phyloP scores from a whole-genome alignment of 495 filamentous ascomycete genomes.

The Terfezia boudieri region DNA sequence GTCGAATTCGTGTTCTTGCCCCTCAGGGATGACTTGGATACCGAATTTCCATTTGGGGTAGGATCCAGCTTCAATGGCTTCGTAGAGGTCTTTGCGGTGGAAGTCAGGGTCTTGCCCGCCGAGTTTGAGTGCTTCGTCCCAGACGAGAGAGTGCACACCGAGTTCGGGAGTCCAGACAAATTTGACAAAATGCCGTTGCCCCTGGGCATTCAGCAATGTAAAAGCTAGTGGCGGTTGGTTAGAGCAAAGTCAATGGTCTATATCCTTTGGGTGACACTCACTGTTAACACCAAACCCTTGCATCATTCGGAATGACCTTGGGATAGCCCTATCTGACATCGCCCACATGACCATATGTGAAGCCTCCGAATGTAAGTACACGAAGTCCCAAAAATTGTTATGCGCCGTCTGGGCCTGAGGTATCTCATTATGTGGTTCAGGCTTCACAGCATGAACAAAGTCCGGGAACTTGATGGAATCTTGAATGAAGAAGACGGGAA shows the following conservation, averaged over 20 bases:
- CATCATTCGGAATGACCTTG: conserved; percentile 70
- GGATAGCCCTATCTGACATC: conserved; percentile 59
- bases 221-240: conserved; percentile 25
- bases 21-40: conserved; percentile 52
- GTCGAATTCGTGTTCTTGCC: conserved; percentile 55
- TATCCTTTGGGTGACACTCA: neutral
- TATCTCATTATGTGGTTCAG: conserved; percentile 57
- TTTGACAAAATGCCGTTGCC: conserved; percentile 58
- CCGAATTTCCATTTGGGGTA: conserved; percentile 72
- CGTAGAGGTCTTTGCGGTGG: conserved; percentile 60
- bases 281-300: conserved; percentile 78
- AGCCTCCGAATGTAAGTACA: conserved; percentile 43
- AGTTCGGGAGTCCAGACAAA: conserved; percentile 58
- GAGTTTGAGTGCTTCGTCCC: conserved; percentile 74
- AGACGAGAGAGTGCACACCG: conserved; percentile 65
- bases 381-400: conserved; percentile 40
- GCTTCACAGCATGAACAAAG: conserved; percentile 55
- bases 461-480: conserved; percentile 57
- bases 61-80: conserved; percentile 52
- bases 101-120: conserved; percentile 69
- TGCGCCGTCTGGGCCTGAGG: conserved; percentile 25
- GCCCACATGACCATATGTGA: conserved; percentile 76
- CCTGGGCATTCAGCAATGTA: conserved; percentile 45
- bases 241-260: neutral
- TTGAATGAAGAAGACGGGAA: conserved; percentile 31